Percentiles rank a stretch among this genome's conserved stretches.
Evolutionary conservation across 306 rosid species (phyloP).

Genomic region (Prosopis cineraria): DNA sequence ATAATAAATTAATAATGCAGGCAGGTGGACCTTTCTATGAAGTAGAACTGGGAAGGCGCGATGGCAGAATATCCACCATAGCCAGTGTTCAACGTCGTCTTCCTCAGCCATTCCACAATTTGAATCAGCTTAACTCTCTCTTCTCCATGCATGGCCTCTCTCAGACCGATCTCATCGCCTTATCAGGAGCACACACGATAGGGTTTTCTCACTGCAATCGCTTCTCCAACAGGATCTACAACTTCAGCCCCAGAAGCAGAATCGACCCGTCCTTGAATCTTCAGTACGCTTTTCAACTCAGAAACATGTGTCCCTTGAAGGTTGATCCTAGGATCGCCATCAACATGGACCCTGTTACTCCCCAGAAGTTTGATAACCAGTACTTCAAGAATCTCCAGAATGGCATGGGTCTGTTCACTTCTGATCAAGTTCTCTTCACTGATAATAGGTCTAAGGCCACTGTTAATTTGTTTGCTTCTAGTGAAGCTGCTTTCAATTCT

Average conservation of each 20-base stretch:
- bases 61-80: conserved; percentile 65
- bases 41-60: conserved; percentile 85
- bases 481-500: conserved; percentile 48
- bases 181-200: conserved; percentile 93
- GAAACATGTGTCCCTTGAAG: conserved; percentile 58
- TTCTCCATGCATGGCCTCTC: conserved; percentile 64
- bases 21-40: conserved; percentile 83
- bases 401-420: conserved; percentile 77
- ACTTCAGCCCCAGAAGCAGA: conserved; percentile 55
- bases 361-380: conserved; percentile 65
- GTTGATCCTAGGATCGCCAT: conserved; percentile 74
- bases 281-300: conserved; percentile 62
- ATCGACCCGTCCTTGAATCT: conserved; percentile 68
- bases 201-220: conserved; percentile 82
- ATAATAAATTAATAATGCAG: conserved; percentile 29
- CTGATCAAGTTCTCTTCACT: conserved; percentile 67
- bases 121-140: conserved; percentile 58
- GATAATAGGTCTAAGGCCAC: conserved; percentile 67
- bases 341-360: conserved; percentile 68
- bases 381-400: conserved; percentile 83
- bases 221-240: conserved; percentile 58
- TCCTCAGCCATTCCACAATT: conserved; percentile 58
- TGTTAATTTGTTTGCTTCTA: conserved; percentile 73
- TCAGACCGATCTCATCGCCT: conserved; percentile 71
- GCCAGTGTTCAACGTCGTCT: conserved; percentile 61